A percentile compares a stretch with the other conserved stretches of the same genome.
These are phyloP conservation scores for Typha latifolia DNA, from an alignment of 176 grass and related monocot genomes.

Conservation along the genomic window DNA sequence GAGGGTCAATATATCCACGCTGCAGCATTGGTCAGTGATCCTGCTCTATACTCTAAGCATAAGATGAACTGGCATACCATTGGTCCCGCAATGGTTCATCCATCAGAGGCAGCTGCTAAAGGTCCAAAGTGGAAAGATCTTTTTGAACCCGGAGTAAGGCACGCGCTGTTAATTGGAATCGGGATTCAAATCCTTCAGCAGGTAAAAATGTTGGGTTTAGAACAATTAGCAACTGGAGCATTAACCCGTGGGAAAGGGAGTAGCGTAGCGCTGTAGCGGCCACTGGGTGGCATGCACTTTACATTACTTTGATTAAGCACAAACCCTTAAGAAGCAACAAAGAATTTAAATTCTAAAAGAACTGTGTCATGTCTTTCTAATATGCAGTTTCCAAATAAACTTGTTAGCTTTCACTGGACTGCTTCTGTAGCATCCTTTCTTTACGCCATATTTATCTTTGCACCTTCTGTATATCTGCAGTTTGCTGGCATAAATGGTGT, in stretches of 20 bases:
- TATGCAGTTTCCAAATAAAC: not conserved
- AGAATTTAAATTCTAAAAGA: no score
- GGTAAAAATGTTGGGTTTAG: constrained; percentile 26
- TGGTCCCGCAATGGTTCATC: constrained; percentile 60
- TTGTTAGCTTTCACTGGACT: not conserved
- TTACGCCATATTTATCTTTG: not conserved
- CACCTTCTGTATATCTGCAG: constrained; percentile 26
- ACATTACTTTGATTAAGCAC: no score
- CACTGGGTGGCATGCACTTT: no score
- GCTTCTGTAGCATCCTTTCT: not conserved
- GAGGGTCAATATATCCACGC: constrained; percentile 56
- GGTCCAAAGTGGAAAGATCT: constrained; percentile 54
- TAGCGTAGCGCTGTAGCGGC: no score
- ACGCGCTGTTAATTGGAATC: constrained; percentile 62
- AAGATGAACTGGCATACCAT: constrained; percentile 38
- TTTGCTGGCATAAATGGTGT: constrained; percentile 94
- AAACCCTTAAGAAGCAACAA: no score
- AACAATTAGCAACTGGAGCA: no score
- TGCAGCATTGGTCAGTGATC: constrained; percentile 70
- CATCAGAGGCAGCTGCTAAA: constrained; percentile 46
- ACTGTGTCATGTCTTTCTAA: no score
- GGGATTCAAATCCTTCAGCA: constrained; percentile 85
- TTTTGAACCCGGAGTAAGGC: constrained; percentile 72
- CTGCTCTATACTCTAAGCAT: constrained; percentile 67
- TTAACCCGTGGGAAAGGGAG: no score